Conservation (phyloP, 2,329 filamentous ascomycete genomes). For the Cytospora paraplurivora region DNA sequence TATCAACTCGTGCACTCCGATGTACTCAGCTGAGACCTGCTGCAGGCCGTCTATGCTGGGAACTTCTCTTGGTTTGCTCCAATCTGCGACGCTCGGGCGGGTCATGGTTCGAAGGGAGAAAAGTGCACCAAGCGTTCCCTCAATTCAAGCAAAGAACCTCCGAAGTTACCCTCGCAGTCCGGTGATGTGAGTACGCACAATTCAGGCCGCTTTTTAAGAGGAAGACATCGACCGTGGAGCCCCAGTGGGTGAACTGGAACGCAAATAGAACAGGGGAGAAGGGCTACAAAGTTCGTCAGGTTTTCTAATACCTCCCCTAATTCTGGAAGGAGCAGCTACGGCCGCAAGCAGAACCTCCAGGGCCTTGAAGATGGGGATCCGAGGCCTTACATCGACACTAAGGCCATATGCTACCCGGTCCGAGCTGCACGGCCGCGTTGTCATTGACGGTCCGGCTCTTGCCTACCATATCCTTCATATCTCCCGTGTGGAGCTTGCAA, state of each 20-base stretch:
- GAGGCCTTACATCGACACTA: slow-evolving; percentile 31
- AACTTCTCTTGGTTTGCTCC: no score
- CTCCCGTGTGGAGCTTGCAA: slow-evolving; percentile 20
- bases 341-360: background rate
- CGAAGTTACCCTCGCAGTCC: background rate
- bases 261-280: background rate
- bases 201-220: background rate
- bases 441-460: slow-evolving; percentile 35
- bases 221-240: background rate
- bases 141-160: background rate
- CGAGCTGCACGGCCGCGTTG: slow-evolving; percentile 28
- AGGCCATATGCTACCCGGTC: slow-evolving; percentile 31
- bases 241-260: background rate
- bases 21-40: no score
- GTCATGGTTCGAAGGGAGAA: no score
- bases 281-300: background rate
- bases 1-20: no score
- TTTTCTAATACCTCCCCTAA: no score
- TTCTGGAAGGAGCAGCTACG: no score
- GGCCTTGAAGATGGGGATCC: slow-evolving; percentile 34
- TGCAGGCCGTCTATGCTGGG: no score
- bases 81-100: no score
- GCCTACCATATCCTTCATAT: slow-evolving; percentile 33
- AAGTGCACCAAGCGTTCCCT: background rate
- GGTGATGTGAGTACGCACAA: background rate